These are phyloP conservation scores for Bauhinia variegata DNA, from an alignment of 306 rosid species.

Conservation along the genomic window DNA sequence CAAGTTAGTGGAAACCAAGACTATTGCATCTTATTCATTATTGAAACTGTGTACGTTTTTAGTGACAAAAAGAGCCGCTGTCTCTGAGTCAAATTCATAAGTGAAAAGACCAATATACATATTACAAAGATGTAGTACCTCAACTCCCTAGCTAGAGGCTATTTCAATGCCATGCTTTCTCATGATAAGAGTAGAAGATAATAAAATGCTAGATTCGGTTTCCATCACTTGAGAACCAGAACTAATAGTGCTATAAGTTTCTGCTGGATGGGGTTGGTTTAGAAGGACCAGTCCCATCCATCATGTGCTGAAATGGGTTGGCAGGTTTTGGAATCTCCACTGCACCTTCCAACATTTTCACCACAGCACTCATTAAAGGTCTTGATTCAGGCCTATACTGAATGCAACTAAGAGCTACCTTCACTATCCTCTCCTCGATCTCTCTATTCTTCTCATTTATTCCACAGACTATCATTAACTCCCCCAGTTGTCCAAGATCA, in stretches of 20 bases:
- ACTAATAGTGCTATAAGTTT: neutral
- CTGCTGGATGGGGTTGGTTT: neutral
- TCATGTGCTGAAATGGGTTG: constrained; percentile 39
- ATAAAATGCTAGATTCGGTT: neutral
- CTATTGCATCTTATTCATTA: too few relatives aligned
- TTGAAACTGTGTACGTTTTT: too few relatives aligned
- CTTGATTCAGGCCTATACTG: constrained; percentile 40
- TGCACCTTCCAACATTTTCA: constrained; percentile 51
- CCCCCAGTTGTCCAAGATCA: constrained; percentile 5
- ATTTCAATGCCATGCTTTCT: constrained; percentile 33
- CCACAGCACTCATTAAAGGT: constrained; percentile 44
- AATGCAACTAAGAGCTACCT: constrained; percentile 46
- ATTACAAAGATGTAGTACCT: too few relatives aligned
- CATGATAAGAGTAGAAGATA: constrained; percentile 26
- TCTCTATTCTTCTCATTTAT: constrained; percentile 34
- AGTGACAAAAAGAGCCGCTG: too few relatives aligned
- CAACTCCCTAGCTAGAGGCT: constrained; percentile 13
- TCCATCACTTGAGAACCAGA: neutral
- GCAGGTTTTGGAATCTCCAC: constrained; percentile 37
- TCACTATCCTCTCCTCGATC: constrained; percentile 25
- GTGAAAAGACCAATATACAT: too few relatives aligned
- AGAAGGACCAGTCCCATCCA: neutral
- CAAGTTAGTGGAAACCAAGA: too few relatives aligned
- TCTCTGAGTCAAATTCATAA: too few relatives aligned
- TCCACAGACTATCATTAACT: constrained; percentile 24